Conservation (phyloP, 2,329 filamentous ascomycete genomes). For the Alternaria atra region DNA sequence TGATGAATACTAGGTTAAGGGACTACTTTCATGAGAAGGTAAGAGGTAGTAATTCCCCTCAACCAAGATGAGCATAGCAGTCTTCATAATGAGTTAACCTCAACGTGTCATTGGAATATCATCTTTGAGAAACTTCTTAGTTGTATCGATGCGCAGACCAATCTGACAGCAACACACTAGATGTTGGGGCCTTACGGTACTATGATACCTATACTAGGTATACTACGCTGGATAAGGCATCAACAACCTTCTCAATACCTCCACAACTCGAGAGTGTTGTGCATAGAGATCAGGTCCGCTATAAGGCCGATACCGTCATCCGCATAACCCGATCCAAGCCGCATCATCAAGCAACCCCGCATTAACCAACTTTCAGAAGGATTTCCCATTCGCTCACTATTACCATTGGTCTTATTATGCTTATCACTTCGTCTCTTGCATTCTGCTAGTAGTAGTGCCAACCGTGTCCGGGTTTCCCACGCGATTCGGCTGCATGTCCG, state of each 20-base stretch:
- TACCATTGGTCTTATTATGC: slow-evolving; percentile 4
- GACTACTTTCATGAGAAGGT: slow-evolving; percentile 26
- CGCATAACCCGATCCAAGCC: slow-evolving; percentile 23
- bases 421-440: slow-evolving; percentile 18
- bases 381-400: slow-evolving; percentile 4
- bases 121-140: background rate
- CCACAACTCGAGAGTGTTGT: background rate
- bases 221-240: background rate
- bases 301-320: slow-evolving; percentile 9
- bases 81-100: background rate
- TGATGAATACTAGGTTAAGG: slow-evolving; percentile 36
- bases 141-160: background rate
- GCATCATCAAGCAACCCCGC: slow-evolving; percentile 19
- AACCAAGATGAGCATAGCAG: background rate
- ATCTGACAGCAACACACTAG: background rate
- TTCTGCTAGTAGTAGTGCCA: slow-evolving; percentile 1
- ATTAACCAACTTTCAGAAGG: slow-evolving; percentile 16
- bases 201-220: background rate
- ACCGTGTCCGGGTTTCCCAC: slow-evolving; percentile 13
- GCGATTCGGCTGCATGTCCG: slow-evolving; percentile 31
- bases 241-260: background rate
- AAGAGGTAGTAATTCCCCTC: background rate
- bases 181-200: background rate
- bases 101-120: background rate
- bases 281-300: background rate